Evolutionary conservation across 805 yeast genomes (phyloP).

Genomic region (Ogataea zsoltii): DNA sequence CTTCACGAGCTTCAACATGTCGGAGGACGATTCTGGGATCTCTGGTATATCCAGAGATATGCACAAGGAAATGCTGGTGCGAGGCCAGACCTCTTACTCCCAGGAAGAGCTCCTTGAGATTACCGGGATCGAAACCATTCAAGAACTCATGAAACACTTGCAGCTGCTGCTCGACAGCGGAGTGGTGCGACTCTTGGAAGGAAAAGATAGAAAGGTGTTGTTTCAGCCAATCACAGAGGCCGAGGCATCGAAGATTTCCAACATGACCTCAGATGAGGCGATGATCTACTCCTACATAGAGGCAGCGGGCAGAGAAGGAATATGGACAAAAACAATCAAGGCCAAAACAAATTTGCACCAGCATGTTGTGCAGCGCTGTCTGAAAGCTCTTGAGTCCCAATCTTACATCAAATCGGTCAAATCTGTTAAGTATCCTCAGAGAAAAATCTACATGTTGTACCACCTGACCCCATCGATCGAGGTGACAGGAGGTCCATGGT

Average conservation of each 20-base stretch:
- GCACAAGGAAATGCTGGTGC: constrained; percentile 63
- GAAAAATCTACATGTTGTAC: constrained; percentile 95
- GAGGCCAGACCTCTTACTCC: constrained; percentile 51
- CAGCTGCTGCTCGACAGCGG: constrained; percentile 50
- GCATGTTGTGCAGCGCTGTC: constrained; percentile 81
- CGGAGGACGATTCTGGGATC: too few relatives aligned
- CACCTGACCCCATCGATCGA: constrained; percentile 91
- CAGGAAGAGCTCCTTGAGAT: constrained; percentile 68
- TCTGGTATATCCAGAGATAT: constrained; percentile 43
- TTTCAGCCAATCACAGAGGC: constrained; percentile 73
- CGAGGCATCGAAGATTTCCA: constrained; percentile 75
- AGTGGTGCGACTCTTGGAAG: constrained; percentile 67
- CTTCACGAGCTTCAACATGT: too few relatives aligned
- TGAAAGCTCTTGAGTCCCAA: constrained; percentile 77
- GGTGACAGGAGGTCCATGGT: constrained; percentile 99
- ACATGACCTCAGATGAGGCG: constrained; percentile 85
- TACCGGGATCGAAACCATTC: constrained; percentile 42
- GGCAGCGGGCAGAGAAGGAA: constrained; percentile 92
- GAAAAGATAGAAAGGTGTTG: constrained; percentile 57
- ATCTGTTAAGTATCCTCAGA: constrained; percentile 85
- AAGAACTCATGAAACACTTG: constrained; percentile 41
- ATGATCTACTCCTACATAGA: constrained; percentile 89
- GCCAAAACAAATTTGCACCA: constrained; percentile 88
- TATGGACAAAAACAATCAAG: constrained; percentile 91
- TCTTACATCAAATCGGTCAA: constrained; percentile 86